Base-by-base conservation (phyloP, 2,329 filamentous ascomycete genomes). In the Aureobasidium melanogenum region DNA sequence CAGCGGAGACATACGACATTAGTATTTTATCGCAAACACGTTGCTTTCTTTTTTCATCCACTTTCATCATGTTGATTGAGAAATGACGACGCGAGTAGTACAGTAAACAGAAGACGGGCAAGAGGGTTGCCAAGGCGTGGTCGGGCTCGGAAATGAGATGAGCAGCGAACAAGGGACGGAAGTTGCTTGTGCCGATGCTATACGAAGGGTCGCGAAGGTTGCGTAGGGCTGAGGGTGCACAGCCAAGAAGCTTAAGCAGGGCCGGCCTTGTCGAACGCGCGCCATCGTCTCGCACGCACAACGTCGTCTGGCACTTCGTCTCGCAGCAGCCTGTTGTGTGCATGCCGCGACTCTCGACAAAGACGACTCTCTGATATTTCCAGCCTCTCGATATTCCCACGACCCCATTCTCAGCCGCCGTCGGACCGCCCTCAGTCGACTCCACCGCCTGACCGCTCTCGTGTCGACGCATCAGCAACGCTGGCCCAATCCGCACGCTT, bases 401-500 rank as follows among this genome's bases (percentile, higher is more conserved):
- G 14, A 8, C 15, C 24, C 24, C 52, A 36, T 43, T 56, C 28
- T n/a, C 39, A 32, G 17, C 39, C 38, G 54, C 41, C 43, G 15
- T 19, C 19, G 3, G 34, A 36, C 38, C n/a, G 28, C 48, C 43
- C 22, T 41, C 34, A 6, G 34, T 43, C 28, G 26, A 24, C 54
- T 5, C 15, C 10, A 19, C 41, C 44, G 36, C 32, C 41, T 10
- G 39, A 36, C 38, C 19, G 50, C 38, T 47, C 38, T 28, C 28
- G 38, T 34, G 52, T 43, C 44, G 55, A 60, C 55, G 54, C 56
- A 48, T 50, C 50, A 56, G 60, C 50, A 61, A 54, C 61, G 57
- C 68, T 72, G 70, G 69, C 69, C 66, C 64, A 64, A 66, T 50
- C 66, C 47, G 60, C 64, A 44, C 60, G 63, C 41, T 38, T 47